Evolutionary conservation across 2,329 filamentous ascomycete species (phyloP), one percentile per base, ranked within the genome.

Genomic region (Penicillium corylophilum): DNA sequence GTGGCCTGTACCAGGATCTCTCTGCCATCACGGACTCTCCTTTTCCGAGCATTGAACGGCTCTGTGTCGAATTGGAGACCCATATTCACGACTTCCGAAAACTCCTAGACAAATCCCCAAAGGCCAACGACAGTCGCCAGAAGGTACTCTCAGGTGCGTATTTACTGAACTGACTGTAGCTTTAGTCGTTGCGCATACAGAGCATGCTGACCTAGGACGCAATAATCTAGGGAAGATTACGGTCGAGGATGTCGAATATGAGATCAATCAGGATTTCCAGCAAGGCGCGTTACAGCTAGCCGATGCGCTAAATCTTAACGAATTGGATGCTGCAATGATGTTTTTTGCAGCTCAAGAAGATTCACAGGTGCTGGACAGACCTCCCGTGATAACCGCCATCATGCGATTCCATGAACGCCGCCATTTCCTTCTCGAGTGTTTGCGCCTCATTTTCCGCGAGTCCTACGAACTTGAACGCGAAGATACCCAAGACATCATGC

Each of bases 251-350:
- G 81, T 83, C 29, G 84, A 92, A 64, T 97, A 90, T 71, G 77
- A 81, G 20, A 78, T 99, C 75, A 96, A 95, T 72, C 82, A 89
- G 50, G 86, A 90, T 56, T 97, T 99, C 72, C 85, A 93, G 66
- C 87, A 96, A 71, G 85, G 87, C 61, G 83, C 86, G 22, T 79
- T 95, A 28, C 83, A 90, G 63, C 79, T 99, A 33, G 89, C 93
- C 49, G 92, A 97, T 71, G 89, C 90, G 61, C 79, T 96, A 55
- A 86, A 96, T 64, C 79, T 99, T 46, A 92, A 99, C 73, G 95
- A 99, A 72, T 70, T 95, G 51, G 84, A 94, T 63, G 88, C 93
- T 16, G 89, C 90, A 9, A 81, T 82, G 60, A 82, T 94, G 44
- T 83, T 95, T 51, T 76, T 95, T 46, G 85, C 87, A 49, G 85